A percentile compares a stretch with the other conserved stretches of the same genome.
Conservation (phyloP, 2,329 filamentous ascomycete species). For the Knufia petricola region DNA sequence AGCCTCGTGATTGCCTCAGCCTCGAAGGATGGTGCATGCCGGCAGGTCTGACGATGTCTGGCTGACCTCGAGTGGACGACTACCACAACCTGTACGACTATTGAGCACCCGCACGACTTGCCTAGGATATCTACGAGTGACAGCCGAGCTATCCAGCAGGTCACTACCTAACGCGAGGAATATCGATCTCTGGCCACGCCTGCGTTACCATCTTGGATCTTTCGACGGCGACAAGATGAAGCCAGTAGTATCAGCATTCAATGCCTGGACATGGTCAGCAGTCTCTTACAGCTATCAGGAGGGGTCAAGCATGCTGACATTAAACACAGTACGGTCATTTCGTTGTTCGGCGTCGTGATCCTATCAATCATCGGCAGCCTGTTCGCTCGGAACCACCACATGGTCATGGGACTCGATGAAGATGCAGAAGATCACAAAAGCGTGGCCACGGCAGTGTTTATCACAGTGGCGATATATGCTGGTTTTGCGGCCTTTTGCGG, state of each 20-base stretch:
- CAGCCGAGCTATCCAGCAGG: neutral
- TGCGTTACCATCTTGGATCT: constrained; percentile 1
- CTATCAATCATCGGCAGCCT: constrained; percentile 58
- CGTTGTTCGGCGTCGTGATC: constrained; percentile 55
- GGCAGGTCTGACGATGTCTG: neutral
- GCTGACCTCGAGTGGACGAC: neutral
- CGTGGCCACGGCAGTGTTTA: constrained; percentile 77
- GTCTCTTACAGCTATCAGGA: neutral
- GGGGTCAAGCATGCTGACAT: neutral
- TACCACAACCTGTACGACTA: neutral
- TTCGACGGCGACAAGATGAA: constrained; percentile 63
- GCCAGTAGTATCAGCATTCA: constrained; percentile 81
- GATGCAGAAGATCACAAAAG: constrained; percentile 57
- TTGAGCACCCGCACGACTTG: neutral
- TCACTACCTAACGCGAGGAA: neutral
- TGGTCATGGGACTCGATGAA: constrained; percentile 66
- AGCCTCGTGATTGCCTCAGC: constrained; percentile 1
- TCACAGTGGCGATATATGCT: constrained; percentile 76
- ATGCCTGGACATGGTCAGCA: constrained; percentile 88
- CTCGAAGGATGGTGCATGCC: neutral
- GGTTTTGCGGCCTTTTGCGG: constrained; percentile 86
- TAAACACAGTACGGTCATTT: constrained; percentile 57
- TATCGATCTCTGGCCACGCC: neutral
- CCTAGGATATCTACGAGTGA: neutral
- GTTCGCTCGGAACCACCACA: constrained; percentile 72